Evolutionary conservation across 768 basidiomycete species (phyloP).

Genomic region (Boletus huronensis): DNA sequence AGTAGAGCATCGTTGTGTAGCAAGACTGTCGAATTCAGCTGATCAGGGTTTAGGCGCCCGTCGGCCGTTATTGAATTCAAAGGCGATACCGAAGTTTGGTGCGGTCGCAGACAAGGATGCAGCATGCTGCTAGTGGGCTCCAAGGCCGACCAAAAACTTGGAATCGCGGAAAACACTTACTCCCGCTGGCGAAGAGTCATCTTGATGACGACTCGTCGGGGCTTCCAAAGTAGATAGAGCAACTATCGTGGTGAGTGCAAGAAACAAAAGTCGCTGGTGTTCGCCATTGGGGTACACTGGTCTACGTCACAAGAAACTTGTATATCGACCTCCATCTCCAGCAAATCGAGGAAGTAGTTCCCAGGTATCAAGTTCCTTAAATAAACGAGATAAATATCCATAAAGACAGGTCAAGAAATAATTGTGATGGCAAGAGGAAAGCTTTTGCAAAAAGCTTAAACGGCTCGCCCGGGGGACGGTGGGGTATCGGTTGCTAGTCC

Average conservation of each 20-base stretch:
- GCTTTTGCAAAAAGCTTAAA: constrained; percentile 11
- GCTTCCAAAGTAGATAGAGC: neutral
- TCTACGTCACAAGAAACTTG: neutral
- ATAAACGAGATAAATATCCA: constrained; percentile 20
- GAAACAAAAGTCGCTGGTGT: neutral
- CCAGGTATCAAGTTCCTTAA: constrained; percentile 1
- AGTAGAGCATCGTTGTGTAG: constrained; percentile 3
- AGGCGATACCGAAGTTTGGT: too few species aligned
- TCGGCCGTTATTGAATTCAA: too few species aligned
- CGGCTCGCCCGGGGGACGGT: constrained; percentile 12
- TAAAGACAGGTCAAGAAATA: constrained; percentile 9
- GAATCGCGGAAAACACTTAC: too few species aligned
- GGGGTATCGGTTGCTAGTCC: constrained; percentile 16
- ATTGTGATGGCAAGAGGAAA: neutral
- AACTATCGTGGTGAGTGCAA: neutral
- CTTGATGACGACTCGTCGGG: too few species aligned
- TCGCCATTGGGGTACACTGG: neutral
- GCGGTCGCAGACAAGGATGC: too few species aligned
- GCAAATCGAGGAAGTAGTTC: constrained; percentile 4
- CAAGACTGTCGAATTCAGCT: neutral
- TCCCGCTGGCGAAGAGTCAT: too few species aligned
- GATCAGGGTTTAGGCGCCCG: too few species aligned
- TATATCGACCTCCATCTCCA: constrained; percentile 1
- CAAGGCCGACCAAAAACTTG: too few species aligned
- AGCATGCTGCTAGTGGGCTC: too few species aligned